These are phyloP conservation scores for Dictyostelium discoideum DNA, from an alignment of 78 protist species.

Conservation along the genomic window DNA sequence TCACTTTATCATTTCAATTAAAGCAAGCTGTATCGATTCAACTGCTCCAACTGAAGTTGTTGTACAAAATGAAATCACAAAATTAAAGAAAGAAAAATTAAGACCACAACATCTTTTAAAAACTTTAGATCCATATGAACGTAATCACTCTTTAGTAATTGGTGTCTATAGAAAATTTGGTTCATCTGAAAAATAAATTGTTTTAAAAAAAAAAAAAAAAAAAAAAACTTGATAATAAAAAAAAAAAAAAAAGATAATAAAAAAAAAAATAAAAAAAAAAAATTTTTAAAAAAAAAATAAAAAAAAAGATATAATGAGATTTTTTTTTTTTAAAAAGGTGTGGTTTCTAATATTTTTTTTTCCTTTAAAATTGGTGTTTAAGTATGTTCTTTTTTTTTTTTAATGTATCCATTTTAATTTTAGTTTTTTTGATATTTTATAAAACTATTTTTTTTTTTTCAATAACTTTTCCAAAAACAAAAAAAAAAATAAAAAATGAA, in stretches of 20 bases:
- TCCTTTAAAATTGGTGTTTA: too few relatives aligned
- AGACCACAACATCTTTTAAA: conserved; percentile 96
- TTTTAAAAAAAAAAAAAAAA: background rate
- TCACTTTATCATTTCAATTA: conserved; percentile 98
- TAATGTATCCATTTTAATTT: too few relatives aligned
- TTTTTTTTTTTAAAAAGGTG: too few relatives aligned
- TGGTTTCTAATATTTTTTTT: too few relatives aligned
- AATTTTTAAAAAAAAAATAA: background rate
- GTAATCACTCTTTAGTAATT: conserved; percentile 99
- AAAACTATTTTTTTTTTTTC: too few relatives aligned
- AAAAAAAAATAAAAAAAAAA: background rate
- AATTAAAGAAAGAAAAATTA: conserved; percentile 90
- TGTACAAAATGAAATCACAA: conserved; percentile 95
- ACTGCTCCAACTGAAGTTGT: conserved; percentile 97
- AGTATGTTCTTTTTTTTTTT: too few relatives aligned
- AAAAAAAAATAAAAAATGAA: background rate
- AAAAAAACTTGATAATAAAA: background rate
- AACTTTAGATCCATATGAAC: conserved; percentile 99
- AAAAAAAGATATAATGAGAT: too few relatives aligned
- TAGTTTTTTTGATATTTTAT: too few relatives aligned
- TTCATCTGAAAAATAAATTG: conserved; percentile 21
- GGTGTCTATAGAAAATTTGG: conserved; percentile 27
- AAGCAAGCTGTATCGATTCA: conserved; percentile 99
- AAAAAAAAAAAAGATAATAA: background rate
- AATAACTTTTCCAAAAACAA: too few relatives aligned